These are phyloP conservation scores for Thermomyces lanuginosus DNA, from an alignment of 2,329 filamentous ascomycete genomes.

Conservation along the genomic window DNA sequence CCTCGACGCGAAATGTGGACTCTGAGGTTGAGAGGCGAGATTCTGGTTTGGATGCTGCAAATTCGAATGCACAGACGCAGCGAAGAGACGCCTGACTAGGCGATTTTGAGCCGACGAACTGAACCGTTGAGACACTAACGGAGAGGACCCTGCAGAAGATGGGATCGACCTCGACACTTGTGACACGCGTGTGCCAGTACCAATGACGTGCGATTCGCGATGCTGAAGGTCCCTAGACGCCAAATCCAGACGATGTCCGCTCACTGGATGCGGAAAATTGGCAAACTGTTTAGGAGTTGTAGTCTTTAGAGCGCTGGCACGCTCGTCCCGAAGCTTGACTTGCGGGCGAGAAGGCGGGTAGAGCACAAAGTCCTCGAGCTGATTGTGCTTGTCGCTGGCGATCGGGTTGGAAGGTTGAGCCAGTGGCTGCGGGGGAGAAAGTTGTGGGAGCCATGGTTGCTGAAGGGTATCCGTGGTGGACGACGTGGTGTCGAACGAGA, in stretches of 20 bases:
- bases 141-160: slow-evolving; percentile 23
- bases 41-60: slow-evolving; percentile 18
- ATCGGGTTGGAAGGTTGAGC: slow-evolving; percentile 20
- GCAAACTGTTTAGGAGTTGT: too few species aligned
- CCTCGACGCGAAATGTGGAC: slow-evolving; percentile 2
- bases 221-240: too few species aligned
- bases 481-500: slow-evolving; percentile 29
- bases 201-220: slow-evolving; percentile 17
- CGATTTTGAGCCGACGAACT: slow-evolving; percentile 19
- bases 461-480: slow-evolving; percentile 34
- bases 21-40: slow-evolving; percentile 5
- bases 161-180: slow-evolving; percentile 24
- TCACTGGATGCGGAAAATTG: too few species aligned
- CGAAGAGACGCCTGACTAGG: slow-evolving; percentile 16
- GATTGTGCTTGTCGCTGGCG: slow-evolving; percentile 11
- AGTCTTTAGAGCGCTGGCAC: too few species aligned
- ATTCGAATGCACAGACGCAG: slow-evolving; percentile 24
- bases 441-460: slow-evolving; percentile 33
- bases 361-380: slow-evolving; percentile 30
- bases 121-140: slow-evolving; percentile 23
- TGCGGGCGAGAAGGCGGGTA: slow-evolving; percentile 21
- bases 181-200: slow-evolving; percentile 22
- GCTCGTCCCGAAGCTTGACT: slow-evolving; percentile 19
- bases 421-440: slow-evolving; percentile 27
- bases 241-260: too few species aligned